Percentiles rank a stretch among this genome's conserved stretches.
phyloP scores from a whole-genome alignment of 192 early-diverging fungal species.

The Diversispora epigaea region DNA sequence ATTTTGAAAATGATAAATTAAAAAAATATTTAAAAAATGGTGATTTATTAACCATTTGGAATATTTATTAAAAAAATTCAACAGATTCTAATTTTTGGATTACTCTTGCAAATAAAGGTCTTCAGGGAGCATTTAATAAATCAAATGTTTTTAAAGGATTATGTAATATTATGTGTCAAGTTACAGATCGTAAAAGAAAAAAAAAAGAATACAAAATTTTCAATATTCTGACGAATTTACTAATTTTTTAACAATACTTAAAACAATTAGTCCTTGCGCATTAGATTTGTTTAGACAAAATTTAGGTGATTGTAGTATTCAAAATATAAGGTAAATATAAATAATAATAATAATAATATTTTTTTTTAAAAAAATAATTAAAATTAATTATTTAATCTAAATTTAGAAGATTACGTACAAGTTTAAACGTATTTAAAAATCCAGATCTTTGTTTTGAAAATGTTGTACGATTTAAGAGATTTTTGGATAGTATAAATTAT shows the following conservation, averaged over 20 bases:
- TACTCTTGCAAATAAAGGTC: not conserved
- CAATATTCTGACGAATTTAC: too few species aligned
- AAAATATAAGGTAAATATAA: too few species aligned
- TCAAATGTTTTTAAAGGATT: not conserved
- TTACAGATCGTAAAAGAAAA: not conserved
- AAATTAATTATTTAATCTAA: too few species aligned
- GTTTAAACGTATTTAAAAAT: not conserved
- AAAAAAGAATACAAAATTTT: too few species aligned
- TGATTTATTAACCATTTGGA: too few species aligned
- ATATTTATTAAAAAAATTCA: not conserved
- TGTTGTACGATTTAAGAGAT: not conserved
- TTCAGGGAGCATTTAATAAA: slow-evolving; percentile 1
- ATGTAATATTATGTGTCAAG: not conserved
- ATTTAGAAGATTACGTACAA: too few species aligned
- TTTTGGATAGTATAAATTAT: not conserved
- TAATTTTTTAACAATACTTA: too few species aligned
- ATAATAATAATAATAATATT: not conserved
- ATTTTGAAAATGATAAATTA: not conserved
- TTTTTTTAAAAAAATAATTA: too few species aligned
- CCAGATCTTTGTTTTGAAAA: not conserved
- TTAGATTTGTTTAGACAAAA: too few species aligned
- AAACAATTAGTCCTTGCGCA: too few species aligned
- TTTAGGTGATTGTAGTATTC: too few species aligned
- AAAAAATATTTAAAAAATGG: slow-evolving; percentile 4
- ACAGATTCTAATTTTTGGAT: not conserved